Base-by-base conservation (phyloP, 441 rosid species). In the Croton setiger region DNA sequence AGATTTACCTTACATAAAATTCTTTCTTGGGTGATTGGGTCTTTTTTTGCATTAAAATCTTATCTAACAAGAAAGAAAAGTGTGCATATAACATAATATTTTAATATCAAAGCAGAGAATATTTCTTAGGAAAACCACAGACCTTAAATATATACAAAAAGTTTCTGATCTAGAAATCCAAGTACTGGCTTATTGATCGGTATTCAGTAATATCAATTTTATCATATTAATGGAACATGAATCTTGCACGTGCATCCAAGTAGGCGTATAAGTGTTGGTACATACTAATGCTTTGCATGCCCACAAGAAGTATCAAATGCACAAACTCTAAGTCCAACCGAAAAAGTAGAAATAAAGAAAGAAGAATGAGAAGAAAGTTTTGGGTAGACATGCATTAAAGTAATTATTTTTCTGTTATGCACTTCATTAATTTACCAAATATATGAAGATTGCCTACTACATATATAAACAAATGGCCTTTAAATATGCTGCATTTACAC, bases 361-460 rank as follows among this genome's bases (percentile, higher is more conserved):
- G 49, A 45, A 45, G 49, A 45, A 14, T 45, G 49, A 39, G 33
- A 21, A 54, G 51, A 61, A 61, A 37, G 69, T 21, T 53, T 47
- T 35, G 21, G 18, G 21, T 49, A 12, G 39, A 15, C 51, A 4
- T 52, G 4, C n/a, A 39, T 41, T 1, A 17, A 6, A 18, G 15
- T 21, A 21, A 39, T 41, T 66, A 44, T 21, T 41, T 66, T 3
- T 66, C 51, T 53, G 23, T 63, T 18, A 66, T 53, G 51, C 60
- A 41, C 51, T 14, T 12, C 14, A 0, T 60, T 58, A 4, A 7
- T 14, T 60, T 11, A 59, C 45, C 63, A 0, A 23, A 21, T 10
- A 18, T 10, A 20, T 41, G 64, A 41, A 39, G 10, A 13, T 18
- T 13, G 64, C 41, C 33, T 18, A 39, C 33, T 35, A 36, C 9